Evolutionary conservation across 2,329 filamentous ascomycete genomes (phyloP), one percentile per base, ranked within the genome.

Genomic region (Akanthomyces muscarius): DNA sequence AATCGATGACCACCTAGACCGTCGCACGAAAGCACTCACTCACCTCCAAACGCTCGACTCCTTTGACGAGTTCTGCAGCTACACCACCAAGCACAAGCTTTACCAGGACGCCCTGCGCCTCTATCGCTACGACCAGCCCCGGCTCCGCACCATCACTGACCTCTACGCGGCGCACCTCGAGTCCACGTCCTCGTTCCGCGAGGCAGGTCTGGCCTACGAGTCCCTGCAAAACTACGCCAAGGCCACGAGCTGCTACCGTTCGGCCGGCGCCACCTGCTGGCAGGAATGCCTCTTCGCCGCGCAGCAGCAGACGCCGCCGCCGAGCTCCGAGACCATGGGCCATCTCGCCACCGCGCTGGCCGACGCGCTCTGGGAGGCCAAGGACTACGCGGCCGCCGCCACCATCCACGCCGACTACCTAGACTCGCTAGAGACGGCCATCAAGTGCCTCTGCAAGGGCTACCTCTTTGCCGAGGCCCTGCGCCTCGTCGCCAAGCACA

Each of bases 191-290:
- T 83, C 87, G 30, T 91, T 91, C 77, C 89, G 90, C 68, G 92
- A 97, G 74, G 94, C 95, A 21, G 95, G 91, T 7, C 84, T 97
- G 68, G 90, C 92, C 4, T 96, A 96, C 75, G 95, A 98, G 73
- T 97, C 89, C 23, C 86, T 99, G 11, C 78, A 80, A 14, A 86
- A 93, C 72, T 91, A 90, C 71, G 72, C 79, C 23, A 83, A 89
- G 45, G 94, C 95, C 11, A 92, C 89, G 65, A 85, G 87, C 70
- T 91, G 90, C 72, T 99, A 97, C 77, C 88, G 91, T 65, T 86
- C 89, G 1, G 91, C 91, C 1, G 90, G 92, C 45, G 84, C 83
- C 1, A 75, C 81, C 4, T 86, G 90, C 76, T 99, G 95, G 95
- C 91, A 91, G 59, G 94, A 99, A 75, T 91, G 91, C 28, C 86